These are phyloP conservation scores for Mycena pura DNA, from an alignment of 768 basidiomycete genomes.

Conservation along the genomic window DNA sequence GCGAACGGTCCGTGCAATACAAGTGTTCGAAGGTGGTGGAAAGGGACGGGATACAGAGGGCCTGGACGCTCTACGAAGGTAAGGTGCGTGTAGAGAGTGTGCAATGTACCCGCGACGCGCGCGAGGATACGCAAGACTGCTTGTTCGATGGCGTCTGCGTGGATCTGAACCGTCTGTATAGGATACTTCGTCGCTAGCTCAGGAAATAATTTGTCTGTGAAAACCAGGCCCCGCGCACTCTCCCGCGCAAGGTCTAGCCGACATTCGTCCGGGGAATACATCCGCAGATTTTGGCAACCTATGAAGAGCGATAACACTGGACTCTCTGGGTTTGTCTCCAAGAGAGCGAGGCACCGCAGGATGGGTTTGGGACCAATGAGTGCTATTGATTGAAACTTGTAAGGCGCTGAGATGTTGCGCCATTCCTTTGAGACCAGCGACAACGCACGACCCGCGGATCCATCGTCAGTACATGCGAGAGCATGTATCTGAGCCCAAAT, in stretches of 20 bases:
- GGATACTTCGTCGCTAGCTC: conserved; percentile 10
- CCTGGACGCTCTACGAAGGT: conserved; percentile 8
- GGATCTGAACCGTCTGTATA: background rate
- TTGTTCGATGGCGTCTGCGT: conserved; percentile 7
- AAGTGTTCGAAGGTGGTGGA: conserved; percentile 11
- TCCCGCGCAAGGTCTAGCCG: conserved; percentile 17
- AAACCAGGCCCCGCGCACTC: conserved; percentile 11
- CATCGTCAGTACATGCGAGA: conserved; percentile 39
- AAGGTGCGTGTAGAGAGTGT: conserved; percentile 18
- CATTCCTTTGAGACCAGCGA: conserved; percentile 37
- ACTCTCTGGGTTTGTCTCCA: conserved; percentile 15
- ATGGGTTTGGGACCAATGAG: conserved; percentile 33
- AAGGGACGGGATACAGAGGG: conserved; percentile 12
- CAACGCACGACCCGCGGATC: conserved; percentile 35
- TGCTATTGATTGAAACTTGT: conserved; percentile 34
- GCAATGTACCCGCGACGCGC: conserved; percentile 7
- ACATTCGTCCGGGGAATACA: background rate
- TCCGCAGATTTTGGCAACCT: conserved; percentile 14
- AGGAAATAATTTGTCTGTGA: conserved; percentile 20
- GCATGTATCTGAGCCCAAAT: conserved; percentile 37
- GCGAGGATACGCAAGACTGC: conserved; percentile 11
- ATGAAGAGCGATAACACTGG: conserved; percentile 23
- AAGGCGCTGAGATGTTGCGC: conserved; percentile 32
- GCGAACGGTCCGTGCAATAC: conserved; percentile 24
- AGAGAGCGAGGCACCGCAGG: conserved; percentile 26